Evolutionary conservation across 176 grass and related monocot genomes (phyloP).

Genomic region (Musa acuminata): DNA sequence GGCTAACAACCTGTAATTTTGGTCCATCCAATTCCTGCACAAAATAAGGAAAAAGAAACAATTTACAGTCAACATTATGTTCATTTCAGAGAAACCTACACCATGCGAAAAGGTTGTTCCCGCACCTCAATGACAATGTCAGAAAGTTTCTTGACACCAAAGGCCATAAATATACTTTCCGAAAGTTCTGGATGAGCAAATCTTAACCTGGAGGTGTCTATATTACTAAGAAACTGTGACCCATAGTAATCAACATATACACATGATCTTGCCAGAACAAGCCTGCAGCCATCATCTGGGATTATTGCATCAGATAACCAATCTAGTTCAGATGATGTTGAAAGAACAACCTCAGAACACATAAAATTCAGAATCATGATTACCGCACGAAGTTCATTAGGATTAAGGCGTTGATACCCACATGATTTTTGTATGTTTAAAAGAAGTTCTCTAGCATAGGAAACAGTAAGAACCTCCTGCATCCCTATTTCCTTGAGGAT

Average conservation of each 20-base stretch:
- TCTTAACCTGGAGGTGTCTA: slow-evolving; percentile 72
- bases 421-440: slow-evolving; percentile 80
- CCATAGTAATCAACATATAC: slow-evolving; percentile 82
- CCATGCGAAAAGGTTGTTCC: background rate
- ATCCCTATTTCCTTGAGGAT: slow-evolving; percentile 87
- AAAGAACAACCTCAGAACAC: slow-evolving; percentile 50
- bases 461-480: slow-evolving; percentile 71
- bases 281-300: slow-evolving; percentile 96
- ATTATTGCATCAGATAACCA: slow-evolving; percentile 56
- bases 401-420: slow-evolving; percentile 89
- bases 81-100: slow-evolving; percentile 3
- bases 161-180: slow-evolving; percentile 52
- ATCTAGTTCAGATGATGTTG: slow-evolving; percentile 36
- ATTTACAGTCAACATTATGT: slow-evolving; percentile 9
- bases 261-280: slow-evolving; percentile 78
- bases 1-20: slow-evolving; percentile 46
- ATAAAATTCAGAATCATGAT: slow-evolving; percentile 83
- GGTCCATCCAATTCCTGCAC: slow-evolving; percentile 75
- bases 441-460: slow-evolving; percentile 82
- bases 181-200: slow-evolving; percentile 87
- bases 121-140: slow-evolving; percentile 84
- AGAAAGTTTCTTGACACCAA: slow-evolving; percentile 74
- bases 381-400: slow-evolving; percentile 90
- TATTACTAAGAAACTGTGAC: slow-evolving; percentile 57
- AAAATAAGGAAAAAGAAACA: slow-evolving; percentile 12